A percentile compares a stretch with the other conserved stretches of the same genome.
Evolutionary conservation across 1,284 basidiomycete genomes (phyloP).

Genomic region (Ceratobasidium sp.): DNA sequence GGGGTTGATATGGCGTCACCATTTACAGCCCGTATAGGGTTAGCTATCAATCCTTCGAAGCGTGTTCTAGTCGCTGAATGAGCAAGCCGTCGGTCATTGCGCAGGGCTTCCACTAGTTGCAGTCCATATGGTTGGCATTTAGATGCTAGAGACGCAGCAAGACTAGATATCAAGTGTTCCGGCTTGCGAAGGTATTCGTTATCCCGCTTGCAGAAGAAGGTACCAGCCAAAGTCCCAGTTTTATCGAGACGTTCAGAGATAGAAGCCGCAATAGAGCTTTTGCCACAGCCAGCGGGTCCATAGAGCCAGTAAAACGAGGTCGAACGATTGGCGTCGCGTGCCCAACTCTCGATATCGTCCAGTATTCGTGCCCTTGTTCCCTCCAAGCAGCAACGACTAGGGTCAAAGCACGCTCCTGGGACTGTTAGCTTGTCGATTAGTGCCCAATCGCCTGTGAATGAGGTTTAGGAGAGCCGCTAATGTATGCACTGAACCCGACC

Average conservation of each 20-base stretch:
- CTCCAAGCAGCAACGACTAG: background rate
- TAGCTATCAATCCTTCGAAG: background rate
- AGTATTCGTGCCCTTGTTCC: background rate
- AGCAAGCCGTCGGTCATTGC: background rate
- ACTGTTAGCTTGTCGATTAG: background rate
- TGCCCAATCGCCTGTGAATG: background rate
- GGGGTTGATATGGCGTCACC: background rate
- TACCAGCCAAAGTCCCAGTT: background rate
- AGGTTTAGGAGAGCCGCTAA: too few species aligned
- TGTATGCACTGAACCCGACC: too few species aligned
- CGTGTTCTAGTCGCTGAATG: background rate
- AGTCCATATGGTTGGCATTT: conserved; percentile 1
- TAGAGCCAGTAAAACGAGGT: conserved; percentile 10
- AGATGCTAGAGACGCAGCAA: background rate
- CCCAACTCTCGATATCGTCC: background rate
- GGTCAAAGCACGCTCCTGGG: background rate
- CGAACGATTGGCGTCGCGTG: background rate
- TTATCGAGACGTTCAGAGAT: background rate
- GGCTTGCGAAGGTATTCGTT: conserved; percentile 18
- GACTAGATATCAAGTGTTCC: conserved; percentile 11
- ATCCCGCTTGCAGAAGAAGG: conserved; percentile 19
- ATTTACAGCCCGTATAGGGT: background rate
- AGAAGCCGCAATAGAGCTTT: conserved; percentile 3
- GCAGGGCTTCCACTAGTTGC: conserved; percentile 8
- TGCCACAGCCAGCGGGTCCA: conserved; percentile 10